Evolutionary conservation across 495 filamentous ascomycete genomes (phyloP).

Genomic region (Antarctomyces pellizariae): DNA sequence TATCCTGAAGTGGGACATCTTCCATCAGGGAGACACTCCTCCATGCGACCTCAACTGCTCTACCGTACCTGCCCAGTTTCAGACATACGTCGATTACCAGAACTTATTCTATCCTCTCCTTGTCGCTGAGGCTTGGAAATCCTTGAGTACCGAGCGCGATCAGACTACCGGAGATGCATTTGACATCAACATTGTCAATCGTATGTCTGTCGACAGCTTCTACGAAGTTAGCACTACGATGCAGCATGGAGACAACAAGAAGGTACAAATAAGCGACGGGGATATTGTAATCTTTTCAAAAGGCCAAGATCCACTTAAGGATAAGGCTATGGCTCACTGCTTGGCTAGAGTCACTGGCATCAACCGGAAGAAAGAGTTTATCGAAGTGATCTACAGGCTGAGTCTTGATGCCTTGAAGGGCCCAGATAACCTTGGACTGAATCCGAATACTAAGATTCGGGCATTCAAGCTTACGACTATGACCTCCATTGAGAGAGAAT

Average conservation of each 20-base stretch:
- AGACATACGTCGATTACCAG: conserved; percentile 56
- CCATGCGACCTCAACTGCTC: conserved; percentile 50
- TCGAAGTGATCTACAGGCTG: conserved; percentile 70
- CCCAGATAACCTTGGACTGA: conserved; percentile 20
- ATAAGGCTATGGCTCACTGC: conserved; percentile 45
- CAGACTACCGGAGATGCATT: conserved; percentile 57
- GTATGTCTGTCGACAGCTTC: conserved; percentile 76
- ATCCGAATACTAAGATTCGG: conserved; percentile 40
- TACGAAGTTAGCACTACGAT: conserved; percentile 74
- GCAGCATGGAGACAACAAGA: conserved; percentile 39
- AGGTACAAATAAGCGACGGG: conserved; percentile 52
- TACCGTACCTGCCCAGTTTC: conserved; percentile 52
- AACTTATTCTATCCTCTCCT: conserved; percentile 75
- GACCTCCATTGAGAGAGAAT: conserved; percentile 84
- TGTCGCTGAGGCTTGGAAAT: conserved; percentile 86
- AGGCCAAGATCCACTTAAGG: conserved; percentile 35
- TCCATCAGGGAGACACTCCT: conserved; percentile 63
- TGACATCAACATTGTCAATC: conserved; percentile 63
- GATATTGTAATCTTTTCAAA: conserved; percentile 74
- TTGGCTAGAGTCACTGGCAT: conserved; percentile 64
- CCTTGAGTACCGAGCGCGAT: conserved; percentile 72
- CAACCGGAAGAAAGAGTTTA: conserved; percentile 47
- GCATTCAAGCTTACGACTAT: conserved; percentile 69
- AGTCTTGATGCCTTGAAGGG: conserved; percentile 29
- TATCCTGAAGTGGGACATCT: conserved; percentile 84